Base-by-base conservation (phyloP, 495 filamentous ascomycete genomes). In the Halenospora varia region DNA sequence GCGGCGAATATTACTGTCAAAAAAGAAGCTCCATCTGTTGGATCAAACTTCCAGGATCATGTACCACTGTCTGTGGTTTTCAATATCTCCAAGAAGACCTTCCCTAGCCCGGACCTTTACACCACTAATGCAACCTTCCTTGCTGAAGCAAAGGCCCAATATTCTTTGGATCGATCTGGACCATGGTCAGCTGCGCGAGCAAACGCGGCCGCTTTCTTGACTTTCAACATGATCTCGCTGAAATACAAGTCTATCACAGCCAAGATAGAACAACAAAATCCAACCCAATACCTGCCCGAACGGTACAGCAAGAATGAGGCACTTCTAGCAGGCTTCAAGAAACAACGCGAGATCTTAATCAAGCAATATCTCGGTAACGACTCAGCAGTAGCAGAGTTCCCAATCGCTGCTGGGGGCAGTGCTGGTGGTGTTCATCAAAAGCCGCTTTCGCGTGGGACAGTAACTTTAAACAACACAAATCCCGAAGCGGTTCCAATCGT, bases 11-110 rank as follows among this genome's bases (percentile, higher is more conserved):
- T 85, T 24, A 60, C 62, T 3, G 64, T 79, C 0, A 56, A 76
- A 1, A 62, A 77, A 2, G 73, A 85, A 51, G 62, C 81, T 0
- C 76, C 80, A 0, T 74, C 79, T 3, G 82, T 85, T 13, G 82
- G 82, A 1, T 73, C 77, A 55, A 82, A 84, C 58, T 77, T 84
- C 55, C 82, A 85, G 55, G 82, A 85, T 50, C 80, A 83, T 49
- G 62, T 66, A 10, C 68, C 65, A 0, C 42, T 70, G 23, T 53
- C 55, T 1, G 54, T 72, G 18, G 55, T 60, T 19, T 70, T 61
- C 35, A 64, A 58, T 42, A 13, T 70, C 51, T 59, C 59, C 8
- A 51, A 41, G 29, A 65, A 69, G 53, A 15, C 60, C 25, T 40
- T 49, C 10, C 66, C 68, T 18, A 72, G 70, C 60, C 63, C 63